Evolutionary conservation across 2,329 filamentous ascomycete species (phyloP), one percentile per base, ranked within the genome.

Genomic region (Fusarium sp.): DNA sequence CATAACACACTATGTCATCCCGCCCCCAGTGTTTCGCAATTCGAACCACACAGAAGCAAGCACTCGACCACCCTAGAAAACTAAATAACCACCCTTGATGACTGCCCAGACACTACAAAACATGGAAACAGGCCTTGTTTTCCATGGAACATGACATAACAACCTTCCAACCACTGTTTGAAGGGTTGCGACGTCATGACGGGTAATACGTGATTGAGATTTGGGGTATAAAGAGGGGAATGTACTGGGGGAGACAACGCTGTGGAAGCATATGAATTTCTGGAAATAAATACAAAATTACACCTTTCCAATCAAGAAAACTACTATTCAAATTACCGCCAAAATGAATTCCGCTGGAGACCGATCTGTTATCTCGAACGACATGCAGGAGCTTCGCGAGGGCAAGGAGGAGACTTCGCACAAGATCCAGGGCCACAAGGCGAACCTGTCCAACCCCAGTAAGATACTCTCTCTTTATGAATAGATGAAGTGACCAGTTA

Each of bases 371-470:
- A 72, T 81, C 60, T 81, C 79, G 12, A 72, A 76, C 53, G 78
- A 81, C 72, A 81, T 81, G 79, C 73, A 81, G 67, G 79, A 81
- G 69, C 71, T 81, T 53, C 59, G 54, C 34, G 60, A 73, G 36
- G 72, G 73, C 50, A 65, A 64, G 60, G 73, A 75, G 45, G 68
- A 73, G 28, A 61, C 70, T 58, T 74, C 73, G 43, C 55, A 75
- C 58, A 60, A 69, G 47, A 75, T 75, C 53, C 70, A 68, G 65
- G 81, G 82, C 15, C 81, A 83, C 72, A 83, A 83, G 73, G 81
- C 82, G 4, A 83, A 83, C 62, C 65, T 84, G 19, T 77, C 77
- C 56, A 84, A 84, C 61, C 81, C 81, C 11, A 83, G 82, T 83
- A 73, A 14, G 63, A 15, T 1, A 3, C 21, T 3, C 10, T 3